These are phyloP conservation scores for Eucalyptus guilfoylei DNA, from an alignment of 345 rosid genomes.

Conservation along the genomic window DNA sequence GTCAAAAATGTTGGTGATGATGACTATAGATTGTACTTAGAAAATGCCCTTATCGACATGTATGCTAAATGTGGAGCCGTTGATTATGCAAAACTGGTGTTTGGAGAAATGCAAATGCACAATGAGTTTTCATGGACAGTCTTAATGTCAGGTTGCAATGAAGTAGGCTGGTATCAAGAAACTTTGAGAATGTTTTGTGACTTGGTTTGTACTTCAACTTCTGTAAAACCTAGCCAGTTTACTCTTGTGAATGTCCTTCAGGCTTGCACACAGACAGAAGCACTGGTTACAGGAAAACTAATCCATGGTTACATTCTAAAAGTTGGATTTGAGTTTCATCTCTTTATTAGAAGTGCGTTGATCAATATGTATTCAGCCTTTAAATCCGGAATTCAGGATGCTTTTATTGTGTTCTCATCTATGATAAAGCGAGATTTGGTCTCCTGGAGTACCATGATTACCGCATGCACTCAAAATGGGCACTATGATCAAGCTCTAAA, in stretches of 20 bases:
- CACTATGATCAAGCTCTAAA: background rate
- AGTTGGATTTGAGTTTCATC: background rate
- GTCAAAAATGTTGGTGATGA: background rate
- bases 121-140: background rate
- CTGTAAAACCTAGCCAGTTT: background rate
- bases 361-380: background rate
- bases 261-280: background rate
- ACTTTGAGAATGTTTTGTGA: background rate
- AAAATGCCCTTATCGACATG: background rate
- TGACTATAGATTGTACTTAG: background rate
- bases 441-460: background rate
- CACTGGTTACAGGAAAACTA: background rate
- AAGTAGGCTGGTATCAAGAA: background rate
- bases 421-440: background rate
- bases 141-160: background rate
- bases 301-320: background rate
- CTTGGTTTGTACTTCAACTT: background rate
- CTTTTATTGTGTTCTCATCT: background rate
- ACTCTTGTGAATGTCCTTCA: background rate
- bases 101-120: background rate
- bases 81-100: background rate
- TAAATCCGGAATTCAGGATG: background rate
- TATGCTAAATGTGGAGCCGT: background rate
- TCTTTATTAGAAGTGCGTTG: background rate
- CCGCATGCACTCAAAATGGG: background rate